Evolutionary conservation across 1,284 basidiomycete species (phyloP), one percentile per base, ranked within the genome.

Genomic region (Phellinidium pouzarii): DNA sequence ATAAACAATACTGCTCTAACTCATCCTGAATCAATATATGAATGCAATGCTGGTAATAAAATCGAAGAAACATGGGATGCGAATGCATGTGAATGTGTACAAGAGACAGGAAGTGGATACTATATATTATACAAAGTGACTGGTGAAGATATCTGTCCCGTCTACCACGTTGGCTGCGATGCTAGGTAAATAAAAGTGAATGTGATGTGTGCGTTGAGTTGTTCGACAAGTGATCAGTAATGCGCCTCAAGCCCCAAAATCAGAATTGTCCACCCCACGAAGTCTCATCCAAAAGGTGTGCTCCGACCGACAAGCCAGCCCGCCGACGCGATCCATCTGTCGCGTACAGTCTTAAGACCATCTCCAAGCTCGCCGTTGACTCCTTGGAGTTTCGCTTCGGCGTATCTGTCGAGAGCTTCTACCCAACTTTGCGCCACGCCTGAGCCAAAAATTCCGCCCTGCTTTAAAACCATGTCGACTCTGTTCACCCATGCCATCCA

Each of bases 401-500:
- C 79, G 61, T 85, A 77, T 48, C 77, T 75, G 50, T 89, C 84
- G 60, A 91, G 62, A 2, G 71, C 75, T 43, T 78, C 74, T 59
- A 80, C 80, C 88, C 87, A 91, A 5, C 68, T 70, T 53, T 72
- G 66, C 23, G 84, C 85, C 11, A 74, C 76, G 55, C 88, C 85
- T 44, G 73, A 75, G 4, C 84, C 80, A 64, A 88, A 89, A 87
- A 91, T 88, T 3, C 84, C 80, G 4, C 79, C 84, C 17, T 78
- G 69, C 37, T 53, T 53, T 14, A 53, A 31, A 7, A 48, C 20
- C 29, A 27, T 19, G 59, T 88, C 83, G 26, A 90, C 72, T 42
- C 74, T 74, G 41, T 78, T 71, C n/a, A 87, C 72, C 87, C 87
- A 91, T 11, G 78, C 79, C 46, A 69, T 75, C 88, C 88, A 91